phyloP scores from a whole-genome alignment of 192 early-diverging fungal species.

The Pilobolus umbonatus region DNA sequence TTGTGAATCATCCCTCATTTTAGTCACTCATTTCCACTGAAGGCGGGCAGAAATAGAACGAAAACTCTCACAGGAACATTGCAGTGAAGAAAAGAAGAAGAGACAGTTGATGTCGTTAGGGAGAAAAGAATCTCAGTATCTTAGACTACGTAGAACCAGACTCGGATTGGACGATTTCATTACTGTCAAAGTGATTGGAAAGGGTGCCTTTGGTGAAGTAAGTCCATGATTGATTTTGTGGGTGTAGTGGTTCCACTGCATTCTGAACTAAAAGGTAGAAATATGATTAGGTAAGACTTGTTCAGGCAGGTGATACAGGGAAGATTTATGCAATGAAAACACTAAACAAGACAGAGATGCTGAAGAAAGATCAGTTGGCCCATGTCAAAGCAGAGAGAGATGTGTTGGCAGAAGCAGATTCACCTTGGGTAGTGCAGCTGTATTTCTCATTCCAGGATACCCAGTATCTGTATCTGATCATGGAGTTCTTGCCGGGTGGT shows the following conservation, averaged over 20 bases:
- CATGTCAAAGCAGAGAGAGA: constrained; percentile 99
- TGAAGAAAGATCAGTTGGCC: constrained; percentile 95
- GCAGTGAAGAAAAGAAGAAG: constrained; percentile 83
- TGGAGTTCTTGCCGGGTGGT: constrained; percentile 99
- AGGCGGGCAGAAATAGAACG: constrained; percentile 77
- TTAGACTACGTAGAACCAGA: constrained; percentile 83
- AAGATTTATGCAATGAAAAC: constrained; percentile 99
- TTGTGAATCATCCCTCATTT: no score
- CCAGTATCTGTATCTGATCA: constrained; percentile 92
- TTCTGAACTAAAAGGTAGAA: no score
- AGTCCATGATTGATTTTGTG: no score
- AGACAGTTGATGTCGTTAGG: constrained; percentile 75
- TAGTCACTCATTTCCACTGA: not conserved
- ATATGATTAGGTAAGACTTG: constrained; percentile 70
- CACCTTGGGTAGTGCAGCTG: constrained; percentile 96
- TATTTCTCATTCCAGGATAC: constrained; percentile 99
- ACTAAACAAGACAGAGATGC: constrained; percentile 91
- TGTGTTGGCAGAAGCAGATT: constrained; percentile 92
- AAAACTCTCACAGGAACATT: constrained; percentile 61
- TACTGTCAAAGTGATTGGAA: constrained; percentile 97
- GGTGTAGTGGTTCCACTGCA: no score
- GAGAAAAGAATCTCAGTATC: constrained; percentile 88
- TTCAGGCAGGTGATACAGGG: constrained; percentile 91
- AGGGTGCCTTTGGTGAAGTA: constrained; percentile 96
- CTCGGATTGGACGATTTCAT: constrained; percentile 87